phyloP scores from a whole-genome alignment of 108 stramenopile genomes.

The Skeletonema potamos region DNA sequence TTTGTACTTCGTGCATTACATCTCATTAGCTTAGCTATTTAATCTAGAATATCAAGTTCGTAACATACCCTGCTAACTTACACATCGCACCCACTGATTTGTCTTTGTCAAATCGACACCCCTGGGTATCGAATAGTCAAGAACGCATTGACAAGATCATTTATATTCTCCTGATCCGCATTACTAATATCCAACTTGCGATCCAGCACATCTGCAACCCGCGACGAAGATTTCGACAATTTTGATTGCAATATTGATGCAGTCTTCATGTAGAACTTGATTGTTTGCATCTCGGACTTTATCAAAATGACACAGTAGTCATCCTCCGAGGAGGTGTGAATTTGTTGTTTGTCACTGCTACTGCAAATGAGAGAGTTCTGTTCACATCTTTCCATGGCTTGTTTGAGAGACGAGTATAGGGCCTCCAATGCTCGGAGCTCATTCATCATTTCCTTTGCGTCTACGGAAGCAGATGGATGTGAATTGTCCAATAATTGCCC shows the following conservation, averaged over 20 bases:
- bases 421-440: conserved; percentile 24
- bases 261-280: conserved; percentile 44
- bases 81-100: no score
- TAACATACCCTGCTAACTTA: no score
- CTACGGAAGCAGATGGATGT: not conserved
- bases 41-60: no score
- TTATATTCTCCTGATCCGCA: conserved; percentile 1
- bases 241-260: not conserved
- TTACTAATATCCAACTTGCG: not conserved
- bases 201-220: not conserved
- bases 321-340: conserved; percentile 1
- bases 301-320: conserved; percentile 41
- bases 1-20: no score
- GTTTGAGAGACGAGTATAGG: not conserved
- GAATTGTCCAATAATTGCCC: not conserved
- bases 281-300: conserved; percentile 49
- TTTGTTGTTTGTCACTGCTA: not conserved
- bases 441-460: conserved; percentile 6
- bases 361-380: not conserved
- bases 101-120: not conserved
- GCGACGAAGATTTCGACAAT: not conserved
- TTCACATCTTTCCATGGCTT: conserved; percentile 4
- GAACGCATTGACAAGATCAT: conserved; percentile 15
- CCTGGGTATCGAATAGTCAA: conserved; percentile 19
- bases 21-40: no score